Evolutionary conservation across 148 eudicot species (phyloP), one percentile per base, ranked within the genome.

Genomic region (Selenicereus undatus): DNA sequence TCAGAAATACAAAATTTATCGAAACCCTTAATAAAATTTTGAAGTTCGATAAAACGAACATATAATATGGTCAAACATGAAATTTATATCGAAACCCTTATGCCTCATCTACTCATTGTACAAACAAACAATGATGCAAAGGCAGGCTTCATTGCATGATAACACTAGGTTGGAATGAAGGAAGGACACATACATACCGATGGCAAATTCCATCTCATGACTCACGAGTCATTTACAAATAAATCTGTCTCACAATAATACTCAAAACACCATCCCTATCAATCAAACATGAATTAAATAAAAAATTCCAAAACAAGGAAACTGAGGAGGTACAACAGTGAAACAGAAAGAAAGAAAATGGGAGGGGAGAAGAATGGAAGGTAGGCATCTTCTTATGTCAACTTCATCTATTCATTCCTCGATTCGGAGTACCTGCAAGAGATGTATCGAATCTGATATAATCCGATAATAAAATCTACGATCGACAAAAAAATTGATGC

Each of bases 301-400:
- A 58, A 60, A 30, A 36, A 79, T 71, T 71, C 16, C 27, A 71
- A 5, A 39, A 71, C 62, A 21, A 66, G 21, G 27, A 70, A 58
- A 39, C 27, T 56, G 6, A 72, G n/a, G 6, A 72, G n/a, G 20
- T 17, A 6, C n/a, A 24, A 64, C 71, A 64, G 26, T 62, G 39
- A 20, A 21, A 16, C 45, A 54, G 35, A 43, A 26, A 2, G 29
- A 71, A 60, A 26, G 16, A 26, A 32, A 29, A 26, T 62, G 26
- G 8, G 36, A 75, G 48, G 30, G 66, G 62, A 54, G 60, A 54
- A 58, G 30, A 39, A 58, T 32, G 72, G 80, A 83, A 65, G 77
- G 24, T 84, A 71, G 84, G 86, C 91, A 90, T 87, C 88, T 90
- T 87, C 85, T 90, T 86, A 87, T 90, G 93, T 87, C 93, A 39